phyloP scores from a whole-genome alignment of 2,329 filamentous ascomycete species.

The Alternaria arborescens region DNA sequence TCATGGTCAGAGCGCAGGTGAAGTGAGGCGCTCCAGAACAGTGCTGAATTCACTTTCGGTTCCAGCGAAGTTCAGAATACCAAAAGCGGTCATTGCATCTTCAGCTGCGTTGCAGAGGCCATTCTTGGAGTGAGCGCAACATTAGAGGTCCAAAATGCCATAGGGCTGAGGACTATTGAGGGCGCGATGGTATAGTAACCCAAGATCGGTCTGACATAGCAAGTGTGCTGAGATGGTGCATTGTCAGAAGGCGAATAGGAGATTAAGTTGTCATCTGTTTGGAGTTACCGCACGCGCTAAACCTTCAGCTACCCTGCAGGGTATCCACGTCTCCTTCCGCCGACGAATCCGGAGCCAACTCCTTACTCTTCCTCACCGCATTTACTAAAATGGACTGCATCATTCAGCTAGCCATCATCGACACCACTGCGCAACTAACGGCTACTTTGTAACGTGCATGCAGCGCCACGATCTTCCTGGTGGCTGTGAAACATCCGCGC shows the following conservation, averaged over 20 bases:
- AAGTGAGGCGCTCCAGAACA: constrained; percentile 3
- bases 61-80: background rate
- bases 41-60: background rate
- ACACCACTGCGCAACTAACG: background rate
- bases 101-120: background rate
- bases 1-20: background rate
- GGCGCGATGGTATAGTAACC: background rate
- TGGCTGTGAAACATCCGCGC: background rate
- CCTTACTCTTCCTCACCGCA: background rate
- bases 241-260: background rate
- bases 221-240: background rate
- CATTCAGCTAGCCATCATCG: constrained; percentile 1
- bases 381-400: background rate
- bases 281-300: constrained; percentile 6
- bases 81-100: background rate
- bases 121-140: background rate
- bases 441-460: background rate
- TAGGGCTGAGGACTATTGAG: background rate
- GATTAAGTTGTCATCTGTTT: background rate
- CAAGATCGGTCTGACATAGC: background rate
- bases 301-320: constrained; percentile 4
- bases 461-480: background rate
- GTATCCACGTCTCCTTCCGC: background rate
- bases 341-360: background rate
- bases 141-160: background rate